These are phyloP conservation scores for Tylopilus rubrobrunneus DNA, from an alignment of 768 basidiomycete species.

Conservation along the genomic window DNA sequence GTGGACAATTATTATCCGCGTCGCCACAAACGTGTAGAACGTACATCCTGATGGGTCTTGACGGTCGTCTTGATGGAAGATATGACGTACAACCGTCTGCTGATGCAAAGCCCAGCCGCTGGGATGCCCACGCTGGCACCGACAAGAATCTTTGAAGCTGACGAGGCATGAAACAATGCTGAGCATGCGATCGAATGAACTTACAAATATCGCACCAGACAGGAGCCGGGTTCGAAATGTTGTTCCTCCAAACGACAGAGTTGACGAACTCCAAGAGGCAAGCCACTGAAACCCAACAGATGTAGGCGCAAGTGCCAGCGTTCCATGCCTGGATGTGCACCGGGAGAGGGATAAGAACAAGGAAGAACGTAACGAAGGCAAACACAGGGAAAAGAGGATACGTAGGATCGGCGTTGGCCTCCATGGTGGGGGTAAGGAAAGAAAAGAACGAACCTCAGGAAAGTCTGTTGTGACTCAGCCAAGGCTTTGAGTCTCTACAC, in stretches of 20 bases:
- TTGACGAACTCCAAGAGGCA: conserved; percentile 64
- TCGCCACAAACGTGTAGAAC: neutral
- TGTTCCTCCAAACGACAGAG: conserved; percentile 65
- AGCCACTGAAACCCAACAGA: conserved; percentile 58
- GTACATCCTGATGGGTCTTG: conserved; percentile 33
- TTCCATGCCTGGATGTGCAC: conserved; percentile 71
- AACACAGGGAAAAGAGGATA: conserved; percentile 35
- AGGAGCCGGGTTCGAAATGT: conserved; percentile 50
- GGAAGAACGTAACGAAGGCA: conserved; percentile 37
- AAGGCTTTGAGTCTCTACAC: conserved; percentile 4
- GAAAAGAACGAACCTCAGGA: conserved; percentile 5
- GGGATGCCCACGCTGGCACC: conserved; percentile 43
- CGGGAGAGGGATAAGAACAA: conserved; percentile 45
- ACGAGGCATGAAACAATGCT: neutral
- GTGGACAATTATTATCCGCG: neutral
- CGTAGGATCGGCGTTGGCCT: conserved; percentile 5
- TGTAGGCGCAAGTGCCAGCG: conserved; percentile 69
- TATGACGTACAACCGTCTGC: conserved; percentile 46
- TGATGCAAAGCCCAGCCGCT: conserved; percentile 47
- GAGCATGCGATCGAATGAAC: neutral
- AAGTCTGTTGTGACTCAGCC: neutral
- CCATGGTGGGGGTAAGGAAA: conserved; percentile 18
- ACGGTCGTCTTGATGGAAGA: conserved; percentile 22
- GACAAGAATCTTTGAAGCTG: conserved; percentile 47
- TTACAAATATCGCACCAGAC: conserved; percentile 62